Percentiles rank a stretch among this genome's conserved stretches.
Evolutionary conservation across 805 yeast genomes (phyloP).

Genomic region (Candida schatavii): DNA sequence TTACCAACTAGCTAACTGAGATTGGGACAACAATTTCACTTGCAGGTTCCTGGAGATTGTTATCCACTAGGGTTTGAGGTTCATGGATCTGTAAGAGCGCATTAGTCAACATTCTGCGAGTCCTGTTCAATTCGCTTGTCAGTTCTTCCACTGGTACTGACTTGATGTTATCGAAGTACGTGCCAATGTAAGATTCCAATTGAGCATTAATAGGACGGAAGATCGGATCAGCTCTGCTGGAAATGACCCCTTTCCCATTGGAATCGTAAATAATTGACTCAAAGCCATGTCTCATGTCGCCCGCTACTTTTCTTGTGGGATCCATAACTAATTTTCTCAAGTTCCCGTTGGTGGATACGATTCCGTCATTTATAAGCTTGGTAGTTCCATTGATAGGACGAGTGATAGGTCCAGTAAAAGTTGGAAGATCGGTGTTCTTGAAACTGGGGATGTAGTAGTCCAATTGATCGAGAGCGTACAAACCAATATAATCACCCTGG

Average conservation of each 20-base stretch:
- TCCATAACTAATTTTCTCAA: constrained; percentile 23
- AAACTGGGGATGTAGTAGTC: constrained; percentile 61
- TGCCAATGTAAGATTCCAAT: constrained; percentile 43
- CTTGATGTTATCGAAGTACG: constrained; percentile 43
- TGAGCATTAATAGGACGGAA: constrained; percentile 59
- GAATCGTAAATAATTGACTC: constrained; percentile 53
- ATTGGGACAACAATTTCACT: too few relatives aligned
- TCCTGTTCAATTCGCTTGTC: constrained; percentile 58
- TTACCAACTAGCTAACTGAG: too few relatives aligned
- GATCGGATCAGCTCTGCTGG: constrained; percentile 62
- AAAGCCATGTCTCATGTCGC: constrained; percentile 48
- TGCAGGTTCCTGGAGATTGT: too few relatives aligned
- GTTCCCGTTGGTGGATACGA: constrained; percentile 6
- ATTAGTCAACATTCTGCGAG: constrained; percentile 40
- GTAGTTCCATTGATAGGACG: constrained; percentile 51
- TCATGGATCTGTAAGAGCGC: constrained; percentile 17
- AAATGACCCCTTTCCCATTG: constrained; percentile 59
- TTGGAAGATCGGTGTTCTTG: constrained; percentile 51
- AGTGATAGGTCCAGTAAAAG: constrained; percentile 46
- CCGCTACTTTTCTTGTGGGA: constrained; percentile 50
- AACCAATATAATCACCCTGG: constrained; percentile 52
- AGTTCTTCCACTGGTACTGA: constrained; percentile 40
- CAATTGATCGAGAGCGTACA: constrained; percentile 50
- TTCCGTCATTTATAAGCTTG: constrained; percentile 19
- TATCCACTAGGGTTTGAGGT: too few relatives aligned